These are phyloP conservation scores for Sergeia podlipaevii DNA, from an alignment of 208 protist species.

Conservation along the genomic window DNA sequence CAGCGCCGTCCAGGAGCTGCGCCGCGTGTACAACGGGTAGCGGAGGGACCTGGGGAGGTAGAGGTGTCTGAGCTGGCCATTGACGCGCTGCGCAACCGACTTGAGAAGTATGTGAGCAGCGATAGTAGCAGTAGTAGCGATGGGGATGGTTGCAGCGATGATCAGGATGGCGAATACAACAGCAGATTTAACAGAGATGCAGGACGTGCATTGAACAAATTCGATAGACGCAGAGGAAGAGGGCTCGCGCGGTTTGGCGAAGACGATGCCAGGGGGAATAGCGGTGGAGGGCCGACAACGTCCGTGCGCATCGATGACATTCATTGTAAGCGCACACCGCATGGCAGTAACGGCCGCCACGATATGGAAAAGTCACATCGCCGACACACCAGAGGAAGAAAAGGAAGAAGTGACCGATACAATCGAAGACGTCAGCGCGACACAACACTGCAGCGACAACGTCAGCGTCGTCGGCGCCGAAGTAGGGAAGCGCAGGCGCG, in stretches of 20 bases:
- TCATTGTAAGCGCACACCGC: too few species aligned
- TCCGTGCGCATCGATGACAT: too few species aligned
- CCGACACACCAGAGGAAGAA: too few species aligned
- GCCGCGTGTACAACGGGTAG: background rate
- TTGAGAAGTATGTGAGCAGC: conserved; percentile 5
- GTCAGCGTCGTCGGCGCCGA: background rate
- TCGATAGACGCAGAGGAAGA: background rate
- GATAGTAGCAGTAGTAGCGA: background rate
- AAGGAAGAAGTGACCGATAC: too few species aligned
- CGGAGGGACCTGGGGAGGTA: conserved; percentile 3
- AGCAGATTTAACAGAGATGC: background rate
- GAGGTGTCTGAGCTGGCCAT: conserved; percentile 10
- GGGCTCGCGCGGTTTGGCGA: background rate
- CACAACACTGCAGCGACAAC: too few species aligned
- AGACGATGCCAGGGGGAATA: too few species aligned
- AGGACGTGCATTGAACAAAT: background rate
- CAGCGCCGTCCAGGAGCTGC: background rate
- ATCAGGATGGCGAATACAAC: background rate
- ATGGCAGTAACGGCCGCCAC: too few species aligned
- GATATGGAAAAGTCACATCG: too few species aligned
- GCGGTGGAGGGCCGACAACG: too few species aligned
- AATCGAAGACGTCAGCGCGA: too few species aligned
- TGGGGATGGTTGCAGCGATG: background rate
- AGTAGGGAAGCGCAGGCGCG: conserved; percentile 1
- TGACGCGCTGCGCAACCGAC: background rate